phyloP scores from a whole-genome alignment of 129 eudicot genomes.

The Helianthus tuberosus region DNA sequence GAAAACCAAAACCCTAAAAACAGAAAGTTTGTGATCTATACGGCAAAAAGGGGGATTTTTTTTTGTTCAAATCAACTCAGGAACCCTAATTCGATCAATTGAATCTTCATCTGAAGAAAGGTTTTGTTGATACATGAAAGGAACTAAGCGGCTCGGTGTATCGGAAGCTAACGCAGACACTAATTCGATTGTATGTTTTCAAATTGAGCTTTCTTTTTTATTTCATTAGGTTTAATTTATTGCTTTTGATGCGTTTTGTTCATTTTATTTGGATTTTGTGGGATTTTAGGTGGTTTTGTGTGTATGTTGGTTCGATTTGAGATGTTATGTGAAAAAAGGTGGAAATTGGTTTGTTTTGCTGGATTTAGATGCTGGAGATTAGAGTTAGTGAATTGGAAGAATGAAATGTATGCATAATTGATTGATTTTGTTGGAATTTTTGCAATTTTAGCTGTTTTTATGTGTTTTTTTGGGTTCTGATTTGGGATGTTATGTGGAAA shows the following conservation, averaged over 20 bases:
- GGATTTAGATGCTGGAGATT: too few relatives aligned
- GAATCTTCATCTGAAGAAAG: not conserved
- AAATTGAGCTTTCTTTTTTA: not conserved
- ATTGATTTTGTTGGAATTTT: too few relatives aligned
- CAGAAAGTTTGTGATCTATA: conserved; percentile 20
- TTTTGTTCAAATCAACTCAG: not conserved
- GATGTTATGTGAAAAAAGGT: not conserved
- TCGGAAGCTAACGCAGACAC: conserved; percentile 47
- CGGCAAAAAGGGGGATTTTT: conserved; percentile 28
- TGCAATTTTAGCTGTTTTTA: too few relatives aligned
- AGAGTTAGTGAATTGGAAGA: too few relatives aligned
- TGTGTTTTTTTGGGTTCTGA: too few relatives aligned
- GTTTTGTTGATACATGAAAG: conserved; percentile 43
- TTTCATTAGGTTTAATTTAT: conserved; percentile 19
- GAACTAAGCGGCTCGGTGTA: conserved; percentile 49
- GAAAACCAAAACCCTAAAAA: conserved; percentile 32
- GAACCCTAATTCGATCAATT: conserved; percentile 40
- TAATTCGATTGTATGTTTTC: conserved; percentile 44
- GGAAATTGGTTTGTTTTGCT: not conserved
- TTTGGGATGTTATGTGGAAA: too few relatives aligned
- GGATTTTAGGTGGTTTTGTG: not conserved
- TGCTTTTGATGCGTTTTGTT: conserved; percentile 12
- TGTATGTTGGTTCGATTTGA: conserved; percentile 8
- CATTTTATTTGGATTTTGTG: conserved; percentile 9
- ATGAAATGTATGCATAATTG: too few relatives aligned